A percentile compares a stretch with the other conserved stretches of the same genome.
Evolutionary conservation across 768 basidiomycete species (phyloP).

Genomic region (Obba rivulosa): DNA sequence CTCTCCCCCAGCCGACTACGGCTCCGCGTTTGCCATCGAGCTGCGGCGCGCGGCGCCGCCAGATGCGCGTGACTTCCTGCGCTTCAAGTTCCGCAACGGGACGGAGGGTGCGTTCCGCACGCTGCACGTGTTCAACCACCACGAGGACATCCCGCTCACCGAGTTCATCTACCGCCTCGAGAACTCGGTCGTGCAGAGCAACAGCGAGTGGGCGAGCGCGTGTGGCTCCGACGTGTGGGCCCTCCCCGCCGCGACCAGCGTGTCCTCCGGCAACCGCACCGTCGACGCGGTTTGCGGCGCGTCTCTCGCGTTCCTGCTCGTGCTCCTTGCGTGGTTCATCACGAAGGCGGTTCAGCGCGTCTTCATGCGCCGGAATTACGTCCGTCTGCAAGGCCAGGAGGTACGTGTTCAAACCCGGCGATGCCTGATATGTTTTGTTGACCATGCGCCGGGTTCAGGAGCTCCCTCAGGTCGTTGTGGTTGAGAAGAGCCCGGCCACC

Average conservation of each 20-base stretch:
- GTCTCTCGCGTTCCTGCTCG: conserved; percentile 31
- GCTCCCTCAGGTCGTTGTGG: too few species aligned
- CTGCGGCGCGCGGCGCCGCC: conserved; percentile 71
- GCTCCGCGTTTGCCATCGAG: conserved; percentile 73
- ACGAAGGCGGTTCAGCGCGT: conserved; percentile 31
- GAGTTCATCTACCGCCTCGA: conserved; percentile 82
- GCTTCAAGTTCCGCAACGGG: conserved; percentile 84
- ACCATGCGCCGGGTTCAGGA: too few species aligned
- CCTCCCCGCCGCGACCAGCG: conserved; percentile 5
- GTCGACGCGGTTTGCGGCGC: conserved; percentile 29
- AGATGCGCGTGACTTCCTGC: conserved; percentile 75
- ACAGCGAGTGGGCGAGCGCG: conserved; percentile 38
- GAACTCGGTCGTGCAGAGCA: conserved; percentile 41
- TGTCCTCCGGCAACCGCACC: conserved; percentile 17
- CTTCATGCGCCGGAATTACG: conserved; percentile 19
- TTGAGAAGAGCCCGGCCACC: too few species aligned
- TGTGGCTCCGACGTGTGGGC: conserved; percentile 26
- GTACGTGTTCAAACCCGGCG: too few species aligned
- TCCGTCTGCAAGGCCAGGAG: conserved; percentile 33
- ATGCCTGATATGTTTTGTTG: too few species aligned
- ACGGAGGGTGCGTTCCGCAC: conserved; percentile 58
- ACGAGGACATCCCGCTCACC: conserved; percentile 72
- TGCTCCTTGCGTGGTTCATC: conserved; percentile 26
- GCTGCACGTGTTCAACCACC: conserved; percentile 70
- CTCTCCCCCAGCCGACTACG: conserved; percentile 55